Evolutionary conservation across 768 basidiomycete species (phyloP).

Genomic region (Amanita subjunquillea): DNA sequence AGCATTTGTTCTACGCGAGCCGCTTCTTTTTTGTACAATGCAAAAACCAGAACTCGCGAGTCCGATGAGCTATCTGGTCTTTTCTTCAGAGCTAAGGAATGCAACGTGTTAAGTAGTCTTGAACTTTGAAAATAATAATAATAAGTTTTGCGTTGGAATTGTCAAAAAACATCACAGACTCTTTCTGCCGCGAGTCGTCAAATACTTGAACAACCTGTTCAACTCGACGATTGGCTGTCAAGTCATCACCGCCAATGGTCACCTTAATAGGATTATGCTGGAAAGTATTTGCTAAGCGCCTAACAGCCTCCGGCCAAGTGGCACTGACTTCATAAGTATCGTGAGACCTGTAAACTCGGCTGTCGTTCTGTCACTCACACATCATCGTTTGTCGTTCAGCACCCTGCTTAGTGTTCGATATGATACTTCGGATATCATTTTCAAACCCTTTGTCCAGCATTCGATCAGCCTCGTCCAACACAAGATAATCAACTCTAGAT

Average conservation of each 20-base stretch:
- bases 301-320: constrained; percentile 95
- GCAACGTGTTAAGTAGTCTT: constrained; percentile 49
- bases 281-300: constrained; percentile 82
- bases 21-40: constrained; percentile 96
- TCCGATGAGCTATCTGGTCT: constrained; percentile 38
- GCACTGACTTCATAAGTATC: constrained; percentile 69
- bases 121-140: constrained; percentile 24
- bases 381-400: constrained; percentile 84
- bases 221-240: constrained; percentile 91
- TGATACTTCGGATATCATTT: constrained; percentile 91
- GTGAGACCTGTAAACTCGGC: neutral
- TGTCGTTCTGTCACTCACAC: constrained; percentile 48
- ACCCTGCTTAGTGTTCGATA: constrained; percentile 58
- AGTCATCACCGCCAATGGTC: constrained; percentile 91
- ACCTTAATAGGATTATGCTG: constrained; percentile 77
- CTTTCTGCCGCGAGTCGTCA: constrained; percentile 76
- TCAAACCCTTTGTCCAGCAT: constrained; percentile 98
- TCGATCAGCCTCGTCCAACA: constrained; percentile 92
- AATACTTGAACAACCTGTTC: constrained; percentile 90
- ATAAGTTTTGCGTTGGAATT: neutral
- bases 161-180: constrained; percentile 38
- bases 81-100: constrained; percentile 49
- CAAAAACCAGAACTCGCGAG: constrained; percentile 82
- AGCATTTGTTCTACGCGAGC: constrained; percentile 81
- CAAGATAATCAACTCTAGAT: constrained; percentile 75